These are phyloP conservation scores for Diaporthe sp. DNA, from an alignment of 2,329 filamentous ascomycete genomes.

Conservation along the genomic window DNA sequence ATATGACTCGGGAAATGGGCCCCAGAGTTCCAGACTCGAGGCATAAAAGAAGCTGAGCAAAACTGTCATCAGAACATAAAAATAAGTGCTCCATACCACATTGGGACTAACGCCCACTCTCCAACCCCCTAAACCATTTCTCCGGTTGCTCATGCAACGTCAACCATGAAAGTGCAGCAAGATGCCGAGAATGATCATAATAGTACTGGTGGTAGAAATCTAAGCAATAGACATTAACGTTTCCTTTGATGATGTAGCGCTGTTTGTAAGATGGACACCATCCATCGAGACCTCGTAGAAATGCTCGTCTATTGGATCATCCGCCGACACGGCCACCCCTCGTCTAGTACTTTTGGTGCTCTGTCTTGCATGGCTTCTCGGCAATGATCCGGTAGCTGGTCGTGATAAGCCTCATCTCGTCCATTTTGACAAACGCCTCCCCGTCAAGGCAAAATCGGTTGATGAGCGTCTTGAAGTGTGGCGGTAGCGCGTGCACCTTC, in stretches of 20 bases:
- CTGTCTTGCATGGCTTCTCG: constrained; percentile 54
- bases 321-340: neutral
- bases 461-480: constrained; percentile 67
- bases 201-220: neutral
- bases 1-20: neutral
- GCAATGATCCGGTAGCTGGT: constrained; percentile 68
- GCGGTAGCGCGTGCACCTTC: constrained; percentile 60
- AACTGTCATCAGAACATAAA: neutral
- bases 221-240: constrained; percentile 40
- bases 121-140: neutral
- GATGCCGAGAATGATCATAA: neutral
- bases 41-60: neutral
- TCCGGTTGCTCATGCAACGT: neutral
- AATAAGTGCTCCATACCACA: neutral
- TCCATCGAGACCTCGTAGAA: neutral
- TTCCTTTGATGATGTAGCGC: neutral
- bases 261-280: neutral
- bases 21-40: constrained; percentile 16
- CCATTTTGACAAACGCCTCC: constrained; percentile 69
- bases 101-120: neutral
- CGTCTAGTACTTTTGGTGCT: neutral
- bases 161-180: neutral
- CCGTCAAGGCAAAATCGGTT: constrained; percentile 67
- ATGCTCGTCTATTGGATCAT: neutral
- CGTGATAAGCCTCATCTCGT: constrained; percentile 64